These are phyloP conservation scores for Macrocybe sp. DNA, from an alignment of 1,284 basidiomycete species.

Conservation along the genomic window DNA sequence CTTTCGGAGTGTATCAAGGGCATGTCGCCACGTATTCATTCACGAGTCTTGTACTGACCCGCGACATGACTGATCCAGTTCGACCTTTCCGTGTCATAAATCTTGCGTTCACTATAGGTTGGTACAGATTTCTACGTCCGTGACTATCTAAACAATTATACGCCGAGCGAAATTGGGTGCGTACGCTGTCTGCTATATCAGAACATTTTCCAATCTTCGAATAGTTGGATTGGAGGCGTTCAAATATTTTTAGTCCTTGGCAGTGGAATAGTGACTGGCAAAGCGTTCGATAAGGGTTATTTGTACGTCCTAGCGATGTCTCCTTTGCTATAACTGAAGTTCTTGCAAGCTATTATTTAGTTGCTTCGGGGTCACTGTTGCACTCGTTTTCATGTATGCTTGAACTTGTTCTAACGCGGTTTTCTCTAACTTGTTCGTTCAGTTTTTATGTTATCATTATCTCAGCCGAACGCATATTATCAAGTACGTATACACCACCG, in stretches of 20 bases:
- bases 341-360: constrained; percentile 7
- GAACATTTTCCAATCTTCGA: neutral
- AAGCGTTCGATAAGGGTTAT: constrained; percentile 13
- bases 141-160: constrained; percentile 4
- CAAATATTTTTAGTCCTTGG: constrained; percentile 10
- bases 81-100: neutral
- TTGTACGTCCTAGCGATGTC: constrained; percentile 4
- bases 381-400: constrained; percentile 6
- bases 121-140: constrained; percentile 7
- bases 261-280: constrained; percentile 9
- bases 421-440: neutral
- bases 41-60: too few species aligned
- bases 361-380: constrained; percentile 4
- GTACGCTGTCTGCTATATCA: neutral
- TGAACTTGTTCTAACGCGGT: neutral
- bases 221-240: constrained; percentile 13
- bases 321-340: neutral
- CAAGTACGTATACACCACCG: constrained; percentile 7
- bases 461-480: constrained; percentile 15
- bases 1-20: constrained; percentile 14
- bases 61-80: neutral
- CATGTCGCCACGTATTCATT: neutral
- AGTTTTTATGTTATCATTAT: constrained; percentile 16
- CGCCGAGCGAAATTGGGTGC: constrained; percentile 7
- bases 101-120: neutral